These are phyloP conservation scores for Tetradesmus lagerheimii DNA, from an alignment of 139 green algal genomes.

Conservation along the genomic window DNA sequence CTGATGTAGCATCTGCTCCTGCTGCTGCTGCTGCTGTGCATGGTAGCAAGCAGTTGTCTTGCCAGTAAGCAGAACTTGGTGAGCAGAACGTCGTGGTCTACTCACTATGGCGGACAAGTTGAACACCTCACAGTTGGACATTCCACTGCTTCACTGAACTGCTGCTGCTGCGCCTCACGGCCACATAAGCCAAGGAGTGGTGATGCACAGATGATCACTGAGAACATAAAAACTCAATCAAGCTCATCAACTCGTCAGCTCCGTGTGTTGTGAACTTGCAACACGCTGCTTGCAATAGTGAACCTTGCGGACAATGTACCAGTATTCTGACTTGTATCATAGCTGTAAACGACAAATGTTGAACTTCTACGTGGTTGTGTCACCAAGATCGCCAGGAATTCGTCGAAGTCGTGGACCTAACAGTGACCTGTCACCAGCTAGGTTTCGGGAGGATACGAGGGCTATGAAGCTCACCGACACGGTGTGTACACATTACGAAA, in stretches of 20 bases:
- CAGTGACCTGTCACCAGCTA: background rate
- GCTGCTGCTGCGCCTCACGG: background rate
- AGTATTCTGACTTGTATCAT: too few relatives aligned
- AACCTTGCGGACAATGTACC: too few relatives aligned
- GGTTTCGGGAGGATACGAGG: background rate
- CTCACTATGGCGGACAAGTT: slow-evolving; percentile 46
- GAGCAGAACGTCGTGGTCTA: background rate
- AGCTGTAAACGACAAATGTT: too few relatives aligned
- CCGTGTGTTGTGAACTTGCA: background rate
- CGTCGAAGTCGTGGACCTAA: background rate
- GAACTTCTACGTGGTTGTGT: too few relatives aligned
- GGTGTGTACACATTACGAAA: background rate
- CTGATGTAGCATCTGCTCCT: background rate
- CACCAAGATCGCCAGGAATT: background rate
- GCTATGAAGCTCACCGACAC: background rate
- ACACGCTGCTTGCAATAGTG: too few relatives aligned
- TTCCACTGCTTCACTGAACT: background rate
- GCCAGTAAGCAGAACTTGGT: background rate
- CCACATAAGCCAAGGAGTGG: background rate
- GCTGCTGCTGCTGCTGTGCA: slow-evolving; percentile 8
- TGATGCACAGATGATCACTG: too few relatives aligned
- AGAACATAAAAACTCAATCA: background rate
- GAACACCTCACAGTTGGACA: slow-evolving; percentile 56
- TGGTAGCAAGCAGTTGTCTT: background rate
- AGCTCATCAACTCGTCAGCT: background rate